Conservation (phyloP, 2,329 filamentous ascomycete species). For the Colletotrichum brevisporum region DNA sequence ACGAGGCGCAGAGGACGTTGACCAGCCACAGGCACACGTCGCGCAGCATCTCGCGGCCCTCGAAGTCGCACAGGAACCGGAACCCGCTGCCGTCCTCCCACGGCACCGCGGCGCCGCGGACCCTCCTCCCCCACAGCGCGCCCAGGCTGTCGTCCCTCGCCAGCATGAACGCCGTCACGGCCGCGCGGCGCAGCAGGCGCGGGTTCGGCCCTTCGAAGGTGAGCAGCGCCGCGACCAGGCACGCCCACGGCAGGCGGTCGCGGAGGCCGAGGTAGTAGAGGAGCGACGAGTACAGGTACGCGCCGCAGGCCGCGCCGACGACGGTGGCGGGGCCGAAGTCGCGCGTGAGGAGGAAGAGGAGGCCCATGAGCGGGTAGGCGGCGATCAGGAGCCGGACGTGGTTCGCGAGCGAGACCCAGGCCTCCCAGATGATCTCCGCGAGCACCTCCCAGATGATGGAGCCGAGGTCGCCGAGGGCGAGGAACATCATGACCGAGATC, state of each 20-base stretch:
- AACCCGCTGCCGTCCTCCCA: constrained; percentile 38
- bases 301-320: constrained; percentile 20
- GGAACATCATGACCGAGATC: constrained; percentile 35
- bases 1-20: constrained; percentile 32
- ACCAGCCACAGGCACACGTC: constrained; percentile 31
- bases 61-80: constrained; percentile 31
- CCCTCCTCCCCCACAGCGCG: constrained; percentile 2
- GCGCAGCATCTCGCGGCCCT: constrained; percentile 32
- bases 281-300: constrained; percentile 28
- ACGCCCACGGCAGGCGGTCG: constrained; percentile 33
- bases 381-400: constrained; percentile 36
- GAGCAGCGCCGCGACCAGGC: constrained; percentile 27
- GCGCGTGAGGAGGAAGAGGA: constrained; percentile 30
- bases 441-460: constrained; percentile 37
- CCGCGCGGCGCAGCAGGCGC: constrained; percentile 31
- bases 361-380: constrained; percentile 36
- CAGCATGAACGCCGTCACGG: constrained; percentile 34
- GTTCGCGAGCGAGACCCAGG: constrained; percentile 33
- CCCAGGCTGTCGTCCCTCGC: constrained; percentile 31
- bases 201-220: constrained; percentile 33
- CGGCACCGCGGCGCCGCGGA: constrained; percentile 15
- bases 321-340: constrained; percentile 16
- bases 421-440: constrained; percentile 28
- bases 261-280: constrained; percentile 30
- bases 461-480: constrained; percentile 32